Conservation (phyloP, 2,329 filamentous ascomycete genomes). For the Diaporthe vexans region DNA sequence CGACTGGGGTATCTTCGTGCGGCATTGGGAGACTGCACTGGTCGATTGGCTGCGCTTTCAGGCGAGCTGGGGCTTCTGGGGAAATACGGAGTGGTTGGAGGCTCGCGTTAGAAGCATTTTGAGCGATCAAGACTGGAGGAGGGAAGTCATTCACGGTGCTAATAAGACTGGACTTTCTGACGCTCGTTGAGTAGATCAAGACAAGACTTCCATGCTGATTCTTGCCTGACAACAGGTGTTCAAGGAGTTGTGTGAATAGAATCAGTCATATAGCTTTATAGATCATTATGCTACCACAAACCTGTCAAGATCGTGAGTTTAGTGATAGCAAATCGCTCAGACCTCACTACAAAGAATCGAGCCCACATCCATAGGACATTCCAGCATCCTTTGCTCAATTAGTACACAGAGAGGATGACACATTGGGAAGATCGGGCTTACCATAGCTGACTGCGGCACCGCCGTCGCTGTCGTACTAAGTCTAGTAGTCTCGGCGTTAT, state of each 20-base stretch:
- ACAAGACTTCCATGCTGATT: not conserved
- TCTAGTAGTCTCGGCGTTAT: constrained; percentile 42
- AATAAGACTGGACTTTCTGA: not conserved
- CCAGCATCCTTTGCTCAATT: constrained; percentile 26
- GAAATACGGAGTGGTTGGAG: constrained; percentile 70
- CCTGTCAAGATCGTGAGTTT: no score
- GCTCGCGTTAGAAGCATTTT: constrained; percentile 66
- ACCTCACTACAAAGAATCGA: constrained; percentile 43
- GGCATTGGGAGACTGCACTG: constrained; percentile 76
- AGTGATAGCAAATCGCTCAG: not conserved
- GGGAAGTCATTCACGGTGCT: not conserved
- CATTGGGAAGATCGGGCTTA: not conserved
- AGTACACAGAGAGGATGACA: not conserved
- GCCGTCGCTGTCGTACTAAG: constrained; percentile 44
- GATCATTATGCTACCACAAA: no score
- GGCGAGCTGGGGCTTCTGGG: constrained; percentile 74
- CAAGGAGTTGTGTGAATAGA: no score
- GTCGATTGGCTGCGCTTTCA: constrained; percentile 77
- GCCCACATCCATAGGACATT: constrained; percentile 45
- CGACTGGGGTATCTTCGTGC: constrained; percentile 65
- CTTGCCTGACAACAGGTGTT: no score
- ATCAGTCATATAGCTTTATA: no score
- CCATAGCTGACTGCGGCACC: constrained; percentile 43
- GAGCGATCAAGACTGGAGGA: constrained; percentile 55
- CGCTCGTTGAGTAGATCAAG: not conserved